Conservation (phyloP, 306 rosid species). For the Vigna unguiculata region DNA sequence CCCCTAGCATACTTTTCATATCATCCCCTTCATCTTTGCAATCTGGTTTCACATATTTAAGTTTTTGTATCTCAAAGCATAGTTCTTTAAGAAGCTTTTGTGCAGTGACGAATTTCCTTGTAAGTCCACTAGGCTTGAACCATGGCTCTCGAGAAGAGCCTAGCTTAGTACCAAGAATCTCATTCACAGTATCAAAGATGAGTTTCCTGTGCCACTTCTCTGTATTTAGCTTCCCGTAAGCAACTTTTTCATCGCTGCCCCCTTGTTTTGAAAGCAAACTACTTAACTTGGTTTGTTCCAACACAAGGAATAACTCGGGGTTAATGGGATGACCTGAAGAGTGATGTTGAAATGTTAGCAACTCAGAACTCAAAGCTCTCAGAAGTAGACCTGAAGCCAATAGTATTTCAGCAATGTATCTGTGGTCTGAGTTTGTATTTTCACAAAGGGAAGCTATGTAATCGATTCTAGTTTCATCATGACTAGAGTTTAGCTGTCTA, state of each 20-base stretch:
- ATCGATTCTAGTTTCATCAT: constrained; percentile 72
- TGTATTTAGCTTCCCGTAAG: constrained; percentile 42
- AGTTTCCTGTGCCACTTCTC: constrained; percentile 68
- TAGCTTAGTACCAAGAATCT: constrained; percentile 61
- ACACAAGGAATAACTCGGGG: constrained; percentile 72
- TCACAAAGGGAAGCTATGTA: constrained; percentile 75
- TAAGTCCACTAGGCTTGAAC: constrained; percentile 57
- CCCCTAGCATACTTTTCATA: constrained; percentile 53
- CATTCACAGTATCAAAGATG: constrained; percentile 76
- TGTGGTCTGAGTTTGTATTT: constrained; percentile 70
- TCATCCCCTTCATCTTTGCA: constrained; percentile 62
- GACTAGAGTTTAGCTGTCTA: constrained; percentile 66
- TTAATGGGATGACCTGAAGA: constrained; percentile 73
- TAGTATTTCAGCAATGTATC: constrained; percentile 75
- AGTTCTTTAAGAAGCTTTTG: constrained; percentile 78
- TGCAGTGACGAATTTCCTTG: constrained; percentile 57
- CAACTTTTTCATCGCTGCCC: constrained; percentile 37
- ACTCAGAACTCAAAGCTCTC: constrained; percentile 63
- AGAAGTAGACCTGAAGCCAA: constrained; percentile 79
- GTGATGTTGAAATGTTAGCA: constrained; percentile 68
- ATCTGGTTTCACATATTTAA: constrained; percentile 55
- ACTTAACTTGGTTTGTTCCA: constrained; percentile 80
- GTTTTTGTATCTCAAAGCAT: constrained; percentile 62
- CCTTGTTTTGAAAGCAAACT: constrained; percentile 58
- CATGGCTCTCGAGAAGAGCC: constrained; percentile 54